Evolutionary conservation across 805 yeast genomes (phyloP).

Genomic region (Tetrapisispora namnaoensis): DNA sequence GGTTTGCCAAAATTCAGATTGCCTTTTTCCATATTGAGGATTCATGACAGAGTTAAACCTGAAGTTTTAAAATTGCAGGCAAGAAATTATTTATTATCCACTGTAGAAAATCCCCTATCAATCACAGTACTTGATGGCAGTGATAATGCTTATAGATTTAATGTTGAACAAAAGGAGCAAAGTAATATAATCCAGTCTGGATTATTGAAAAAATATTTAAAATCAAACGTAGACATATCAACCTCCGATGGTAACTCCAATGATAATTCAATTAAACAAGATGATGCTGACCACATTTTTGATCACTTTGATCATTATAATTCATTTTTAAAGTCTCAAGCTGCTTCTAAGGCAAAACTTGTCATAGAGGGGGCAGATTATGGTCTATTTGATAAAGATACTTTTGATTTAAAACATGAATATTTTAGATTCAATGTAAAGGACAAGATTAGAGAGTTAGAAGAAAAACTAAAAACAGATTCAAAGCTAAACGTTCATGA

Average conservation of each 20-base stretch:
- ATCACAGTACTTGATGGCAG: constrained; percentile 12
- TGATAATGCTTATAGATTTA: constrained; percentile 10
- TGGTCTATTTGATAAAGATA: constrained; percentile 6
- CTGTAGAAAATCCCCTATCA: constrained; percentile 12
- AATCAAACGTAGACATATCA: not conserved
- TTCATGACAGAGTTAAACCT: constrained; percentile 17
- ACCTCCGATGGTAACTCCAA: not conserved
- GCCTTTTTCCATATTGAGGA: constrained; percentile 9
- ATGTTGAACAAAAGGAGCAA: constrained; percentile 6
- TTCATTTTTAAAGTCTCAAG: constrained; percentile 10
- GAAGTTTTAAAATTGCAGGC: constrained; percentile 28
- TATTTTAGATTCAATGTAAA: constrained; percentile 20
- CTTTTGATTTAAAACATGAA: constrained; percentile 8
- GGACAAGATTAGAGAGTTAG: constrained; percentile 17
- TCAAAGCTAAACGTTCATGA: constrained; percentile 16
- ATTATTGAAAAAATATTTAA: constrained; percentile 8
- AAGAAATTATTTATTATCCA: constrained; percentile 13
- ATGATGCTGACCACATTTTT: constrained; percentile 8
- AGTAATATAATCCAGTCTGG: constrained; percentile 15
- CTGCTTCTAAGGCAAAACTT: constrained; percentile 7
- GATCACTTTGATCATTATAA: constrained; percentile 13
- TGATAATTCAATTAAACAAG: not conserved
- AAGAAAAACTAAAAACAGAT: constrained; percentile 14
- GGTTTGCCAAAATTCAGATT: constrained; percentile 5
- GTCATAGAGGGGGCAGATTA: constrained; percentile 9